A percentile compares a stretch with the other conserved stretches of the same genome.
Conservation (phyloP, 352 stramenopile species). For the Pythium rishiriense region DNA sequence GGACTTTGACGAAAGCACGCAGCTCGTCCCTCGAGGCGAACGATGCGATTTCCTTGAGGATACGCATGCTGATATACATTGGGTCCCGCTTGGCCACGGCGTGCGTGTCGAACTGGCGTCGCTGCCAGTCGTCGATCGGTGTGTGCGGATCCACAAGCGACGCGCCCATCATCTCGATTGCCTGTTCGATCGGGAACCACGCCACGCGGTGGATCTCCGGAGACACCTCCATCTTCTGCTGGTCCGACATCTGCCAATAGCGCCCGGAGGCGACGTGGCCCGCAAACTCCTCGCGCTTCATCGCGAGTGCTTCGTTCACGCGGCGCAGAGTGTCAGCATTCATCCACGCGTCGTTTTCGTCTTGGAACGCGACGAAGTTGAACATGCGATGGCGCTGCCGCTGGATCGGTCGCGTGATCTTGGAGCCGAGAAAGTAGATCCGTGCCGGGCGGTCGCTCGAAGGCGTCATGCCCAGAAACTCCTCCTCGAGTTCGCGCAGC, state of each 20-base stretch:
- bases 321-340: constrained; percentile 27
- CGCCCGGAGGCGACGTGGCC: constrained; percentile 30
- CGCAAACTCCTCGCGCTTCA: constrained; percentile 42
- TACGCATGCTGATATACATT: constrained; percentile 55
- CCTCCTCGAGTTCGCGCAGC: constrained; percentile 51
- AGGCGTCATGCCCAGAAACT: constrained; percentile 46
- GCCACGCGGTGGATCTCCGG: constrained; percentile 54
- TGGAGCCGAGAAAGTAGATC: constrained; percentile 43
- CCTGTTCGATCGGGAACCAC: constrained; percentile 57
- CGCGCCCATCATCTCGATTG: constrained; percentile 46
- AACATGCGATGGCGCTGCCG: constrained; percentile 53
- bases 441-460: constrained; percentile 5
- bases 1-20: constrained; percentile 29
- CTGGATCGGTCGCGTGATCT: constrained; percentile 50
- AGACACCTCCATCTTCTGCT: constrained; percentile 48
- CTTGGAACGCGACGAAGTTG: constrained; percentile 66
- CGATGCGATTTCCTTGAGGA: constrained; percentile 39
- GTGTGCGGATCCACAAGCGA: constrained; percentile 31
- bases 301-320: constrained; percentile 44
- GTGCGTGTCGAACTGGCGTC: constrained; percentile 38
- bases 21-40: constrained; percentile 27
- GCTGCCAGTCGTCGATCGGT: constrained; percentile 46
- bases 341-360: constrained; percentile 53
- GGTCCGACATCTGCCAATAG: constrained; percentile 41
- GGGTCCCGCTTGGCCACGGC: constrained; percentile 40